A percentile compares a stretch with the other conserved stretches of the same genome.
Evolutionary conservation across 495 filamentous ascomycete genomes (phyloP).

Genomic region (Daldinia concentrica): DNA sequence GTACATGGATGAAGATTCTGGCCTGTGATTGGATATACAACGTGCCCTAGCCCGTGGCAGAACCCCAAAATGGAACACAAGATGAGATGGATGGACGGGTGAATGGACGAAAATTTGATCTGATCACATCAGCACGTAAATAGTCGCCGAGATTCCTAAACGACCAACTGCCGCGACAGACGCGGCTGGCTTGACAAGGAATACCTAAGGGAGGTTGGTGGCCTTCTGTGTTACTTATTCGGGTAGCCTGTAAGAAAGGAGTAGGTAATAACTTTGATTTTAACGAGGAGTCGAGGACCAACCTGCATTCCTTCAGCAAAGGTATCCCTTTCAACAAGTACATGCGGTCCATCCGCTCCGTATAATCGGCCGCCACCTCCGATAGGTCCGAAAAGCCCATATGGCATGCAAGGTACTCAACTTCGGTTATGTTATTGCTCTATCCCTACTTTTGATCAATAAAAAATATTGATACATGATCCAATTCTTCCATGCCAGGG

Average conservation of each 20-base stretch:
- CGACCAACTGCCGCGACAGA: slow-evolving; percentile 41
- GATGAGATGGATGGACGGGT: slow-evolving; percentile 23
- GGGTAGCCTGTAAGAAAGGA: background rate
- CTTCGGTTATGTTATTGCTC: slow-evolving; percentile 27
- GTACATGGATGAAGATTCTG: slow-evolving; percentile 18
- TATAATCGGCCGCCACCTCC: slow-evolving; percentile 11
- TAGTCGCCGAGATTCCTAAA: slow-evolving; percentile 18
- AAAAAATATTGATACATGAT: slow-evolving; percentile 35
- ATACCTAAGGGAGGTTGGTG: slow-evolving; percentile 17
- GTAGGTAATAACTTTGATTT: slow-evolving; percentile 8
- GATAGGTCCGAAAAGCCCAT: slow-evolving; percentile 15
- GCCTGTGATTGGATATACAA: slow-evolving; percentile 27
- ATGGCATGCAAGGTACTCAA: slow-evolving; percentile 28
- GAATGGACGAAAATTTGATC: slow-evolving; percentile 18
- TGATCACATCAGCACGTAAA: slow-evolving; percentile 40
- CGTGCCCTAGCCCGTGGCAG: slow-evolving; percentile 23
- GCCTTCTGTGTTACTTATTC: slow-evolving; percentile 8
- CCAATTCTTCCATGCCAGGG: slow-evolving; percentile 34
- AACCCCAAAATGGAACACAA: slow-evolving; percentile 24
- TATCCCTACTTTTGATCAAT: slow-evolving; percentile 22
- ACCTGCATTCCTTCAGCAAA: slow-evolving; percentile 7
- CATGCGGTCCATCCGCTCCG: slow-evolving; percentile 10
- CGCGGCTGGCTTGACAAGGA: slow-evolving; percentile 24
- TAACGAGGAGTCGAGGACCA: slow-evolving; percentile 19
- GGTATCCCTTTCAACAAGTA: slow-evolving; percentile 5